Base-by-base conservation (phyloP, 2,329 filamentous ascomycete species). In the Scedosporium minutisporum region DNA sequence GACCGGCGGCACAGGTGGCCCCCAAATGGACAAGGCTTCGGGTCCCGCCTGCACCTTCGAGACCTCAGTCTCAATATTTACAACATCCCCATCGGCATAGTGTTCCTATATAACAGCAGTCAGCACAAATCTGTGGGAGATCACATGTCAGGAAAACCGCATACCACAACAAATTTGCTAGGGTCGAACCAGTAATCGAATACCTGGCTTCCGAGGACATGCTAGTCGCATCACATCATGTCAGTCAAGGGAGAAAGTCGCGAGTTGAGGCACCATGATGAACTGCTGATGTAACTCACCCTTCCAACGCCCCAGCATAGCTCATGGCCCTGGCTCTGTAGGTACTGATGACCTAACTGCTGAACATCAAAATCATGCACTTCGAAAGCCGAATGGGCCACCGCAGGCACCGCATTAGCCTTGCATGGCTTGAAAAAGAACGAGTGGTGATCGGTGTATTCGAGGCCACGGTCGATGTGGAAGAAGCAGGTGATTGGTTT, bases 121-220 rank as follows among this genome's bases (percentile, higher is more conserved):
- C 33, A 38, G 33, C 9, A 38, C 9, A 12, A 3, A 38, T 38
- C 33, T 14, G 10, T 12, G 33, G 33, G 4, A 14, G 12, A 4
- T 38, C 33, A 38, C 4, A 3, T 1, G 9, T 10, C 10, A 38
- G 4, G 33, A 14, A 14, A 4, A 38, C 10, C 33, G 12, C 51
- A 29, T 55, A 55, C 51, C 57, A 85, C 71, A 70, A 81, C 83
- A 64, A 81, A 81, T 0, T 77, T 76, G 4, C 71, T 78, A 1
- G 77, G 75, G 71, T 85, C 83, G 67, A 75, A 78, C 83, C 83
- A 87, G 69, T 87, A 87, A 68, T 87, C 84, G 65, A 87, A 87
- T 46, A 87, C 78, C 71, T 86, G 83, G 58, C 75, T 79, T 0
- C 84, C 84, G 23, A 86, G 69, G 6, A 85, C 77, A 72, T 87